Evolutionary conservation across 768 basidiomycete species (phyloP), one percentile per base, ranked within the genome.

Genomic region (Mrakia gelida): DNA sequence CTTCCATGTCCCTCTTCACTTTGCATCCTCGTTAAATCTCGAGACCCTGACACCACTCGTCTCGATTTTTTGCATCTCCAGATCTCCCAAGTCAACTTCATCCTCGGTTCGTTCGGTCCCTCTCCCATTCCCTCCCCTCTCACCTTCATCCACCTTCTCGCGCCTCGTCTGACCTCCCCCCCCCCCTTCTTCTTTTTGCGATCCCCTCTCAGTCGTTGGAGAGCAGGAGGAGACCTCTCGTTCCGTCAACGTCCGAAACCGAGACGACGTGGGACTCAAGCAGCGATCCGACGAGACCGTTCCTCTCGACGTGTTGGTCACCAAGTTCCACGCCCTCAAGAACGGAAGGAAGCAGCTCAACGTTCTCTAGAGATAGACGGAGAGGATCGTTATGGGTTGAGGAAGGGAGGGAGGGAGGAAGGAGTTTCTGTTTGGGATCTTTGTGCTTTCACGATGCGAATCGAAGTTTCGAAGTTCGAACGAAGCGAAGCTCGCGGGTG

Each of bases 51-150:
- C 32, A 1, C 0, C 9, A 11, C 23, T 32, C 7, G n/a, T 23
- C 32, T 67, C 38, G 11, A n/a, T 67, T 38, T 21, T 6, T 26
- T 18, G 4, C 65, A 7, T 21, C 65, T 15, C 28, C 34, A 67
- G 71, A 90, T 96, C 80, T 93, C 95, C 45, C 96, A 98, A 84
- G 97, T 96, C 86, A 98, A 98, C 86, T 98, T 97, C 84, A 94
- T 98, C 81, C 88, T 98, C 80, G 94, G 95, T 97, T 79, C 75
- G 90, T 80, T 49, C 38, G 8, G 13, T 52, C 43, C n/a, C 70
- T 28, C 15, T 23, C 23, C 26, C 32, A 38, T 30, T 34, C 79
- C 52, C 23, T 23, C 41, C 63, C 49, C 49, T n/a, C 38, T 28
- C 73, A 59, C 26, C 45, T 32, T 28, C 45, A 2, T 15, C 45